phyloP scores from a whole-genome alignment of 805 yeast species.

The Saturnispora hagleri region DNA sequence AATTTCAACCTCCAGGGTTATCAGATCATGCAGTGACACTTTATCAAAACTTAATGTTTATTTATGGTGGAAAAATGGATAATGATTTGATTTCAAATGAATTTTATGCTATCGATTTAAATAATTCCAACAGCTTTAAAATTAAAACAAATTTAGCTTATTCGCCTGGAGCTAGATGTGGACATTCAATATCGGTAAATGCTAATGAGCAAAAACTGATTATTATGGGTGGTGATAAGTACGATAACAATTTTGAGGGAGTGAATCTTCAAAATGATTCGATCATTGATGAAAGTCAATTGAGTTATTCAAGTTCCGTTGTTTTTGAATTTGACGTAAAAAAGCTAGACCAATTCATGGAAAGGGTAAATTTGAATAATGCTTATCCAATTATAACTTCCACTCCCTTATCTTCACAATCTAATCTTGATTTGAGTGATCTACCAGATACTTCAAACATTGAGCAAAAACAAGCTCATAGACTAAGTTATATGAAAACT shows the following conservation, averaged over 20 bases:
- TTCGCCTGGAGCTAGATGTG: conserved; percentile 78
- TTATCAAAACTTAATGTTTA: conserved; percentile 67
- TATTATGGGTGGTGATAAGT: conserved; percentile 87
- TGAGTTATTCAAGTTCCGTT: conserved; percentile 26
- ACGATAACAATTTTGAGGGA: conserved; percentile 41
- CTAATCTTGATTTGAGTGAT: conserved; percentile 12
- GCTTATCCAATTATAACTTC: neutral
- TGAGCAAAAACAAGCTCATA: conserved; percentile 7
- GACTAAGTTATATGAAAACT: conserved; percentile 15
- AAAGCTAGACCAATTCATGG: conserved; percentile 21
- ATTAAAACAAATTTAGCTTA: conserved; percentile 35
- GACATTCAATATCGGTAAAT: conserved; percentile 77
- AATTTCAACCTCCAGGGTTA: conserved; percentile 61
- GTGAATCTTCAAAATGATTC: conserved; percentile 17
- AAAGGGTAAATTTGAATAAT: conserved; percentile 8
- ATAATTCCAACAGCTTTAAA: conserved; percentile 59
- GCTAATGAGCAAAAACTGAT: conserved; percentile 58
- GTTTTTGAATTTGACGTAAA: conserved; percentile 30
- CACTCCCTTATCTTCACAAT: conserved; percentile 6
- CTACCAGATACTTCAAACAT: conserved; percentile 4
- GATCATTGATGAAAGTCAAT: conserved; percentile 23
- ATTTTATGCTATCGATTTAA: conserved; percentile 68
- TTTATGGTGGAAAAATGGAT: conserved; percentile 82
- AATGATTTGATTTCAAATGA: conserved; percentile 60
- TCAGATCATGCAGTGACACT: conserved; percentile 87